Base-by-base conservation (phyloP, 768 basidiomycete species). In the Antrodiella citrinella region DNA sequence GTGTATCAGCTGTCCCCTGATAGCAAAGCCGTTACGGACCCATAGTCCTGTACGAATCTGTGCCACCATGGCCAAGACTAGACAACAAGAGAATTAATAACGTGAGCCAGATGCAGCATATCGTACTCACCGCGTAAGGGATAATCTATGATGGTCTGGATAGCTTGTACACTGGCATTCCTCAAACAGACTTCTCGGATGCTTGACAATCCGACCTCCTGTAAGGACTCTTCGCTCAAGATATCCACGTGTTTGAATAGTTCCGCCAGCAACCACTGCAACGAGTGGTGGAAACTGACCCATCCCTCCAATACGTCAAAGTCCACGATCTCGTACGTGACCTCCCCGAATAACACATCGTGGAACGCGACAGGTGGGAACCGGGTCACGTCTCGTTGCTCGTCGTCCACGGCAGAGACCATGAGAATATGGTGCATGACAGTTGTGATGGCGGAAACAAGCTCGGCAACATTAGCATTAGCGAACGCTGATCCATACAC, bases 1-100 rank as follows among this genome's bases (percentile, higher is more conserved):
- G 63, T 98, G 95, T 47, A 94, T 77, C 3, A 93, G 74, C 64
- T 98, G 96, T 0, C 93, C 92, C 1, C 95, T 85, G 57, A 98
- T 94, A 13, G 87, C 87, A 60, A 93, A 90, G 3, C 96, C 96
- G 58, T 99, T 99, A 48, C 95, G 86, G 5, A 96, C 94, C 96
- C 96, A 99, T 3, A 98, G 75, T 0, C 93, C 93, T 0, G 91
- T 87, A 21, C 93, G 82, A 46, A 97, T 91, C 63, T 98, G 96
- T 0, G 94, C 92, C 42, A 95, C 84, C 84, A 94, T 91, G 1
- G 84, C 79, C 22, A 93, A 72, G 4, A 91, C 91, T 93, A 9
- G 7, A 44, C 1, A 10, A 43, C 21, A 22, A 4, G 7, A 41
- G 7, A 26, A 13, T 26, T 40, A 44, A 26, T 18, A 13, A 45